These are phyloP conservation scores for Pseudocercospora macadamiae DNA, from an alignment of 2,329 filamentous ascomycete species.

Conservation along the genomic window DNA sequence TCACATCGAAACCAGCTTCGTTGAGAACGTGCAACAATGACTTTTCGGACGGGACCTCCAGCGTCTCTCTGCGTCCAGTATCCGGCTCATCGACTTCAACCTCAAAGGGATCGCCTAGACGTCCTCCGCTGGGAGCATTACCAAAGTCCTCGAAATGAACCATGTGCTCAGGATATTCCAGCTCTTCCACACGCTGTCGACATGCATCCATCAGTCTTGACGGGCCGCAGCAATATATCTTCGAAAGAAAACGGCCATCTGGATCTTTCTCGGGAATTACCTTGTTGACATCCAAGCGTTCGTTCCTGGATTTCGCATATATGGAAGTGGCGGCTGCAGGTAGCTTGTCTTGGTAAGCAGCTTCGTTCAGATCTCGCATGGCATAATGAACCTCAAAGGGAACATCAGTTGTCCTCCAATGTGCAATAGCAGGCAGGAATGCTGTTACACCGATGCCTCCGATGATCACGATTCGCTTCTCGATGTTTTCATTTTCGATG, in stretches of 20 bases:
- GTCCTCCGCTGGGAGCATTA: constrained; percentile 45
- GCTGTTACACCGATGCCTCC: constrained; percentile 70
- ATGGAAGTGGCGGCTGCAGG: constrained; percentile 43
- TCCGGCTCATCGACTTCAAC: constrained; percentile 53
- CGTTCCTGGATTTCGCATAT: constrained; percentile 57
- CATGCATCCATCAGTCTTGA: constrained; percentile 58
- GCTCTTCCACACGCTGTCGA: constrained; percentile 43
- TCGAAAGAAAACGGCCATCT: constrained; percentile 55
- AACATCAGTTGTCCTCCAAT: constrained; percentile 33
- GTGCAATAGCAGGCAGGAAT: constrained; percentile 57
- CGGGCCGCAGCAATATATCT: constrained; percentile 66
- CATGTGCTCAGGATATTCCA: constrained; percentile 53
- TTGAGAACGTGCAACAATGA: constrained; percentile 47
- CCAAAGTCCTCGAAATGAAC: constrained; percentile 65
- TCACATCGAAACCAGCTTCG: constrained; percentile 48
- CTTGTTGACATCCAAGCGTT: constrained; percentile 55
- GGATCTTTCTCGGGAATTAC: constrained; percentile 46
- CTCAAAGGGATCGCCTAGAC: constrained; percentile 62
- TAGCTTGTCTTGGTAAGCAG: constrained; percentile 56
- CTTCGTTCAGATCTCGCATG: constrained; percentile 55
- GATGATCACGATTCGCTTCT: constrained; percentile 65
- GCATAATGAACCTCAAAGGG: constrained; percentile 62
- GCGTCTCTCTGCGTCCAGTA: constrained; percentile 36
- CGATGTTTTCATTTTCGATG: constrained; percentile 38
- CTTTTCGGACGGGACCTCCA: constrained; percentile 50